Percentiles rank a stretch among this genome's conserved stretches.
phyloP scores from a whole-genome alignment of 139 green algal genomes.

The Spirogloea muscicola region DNA sequence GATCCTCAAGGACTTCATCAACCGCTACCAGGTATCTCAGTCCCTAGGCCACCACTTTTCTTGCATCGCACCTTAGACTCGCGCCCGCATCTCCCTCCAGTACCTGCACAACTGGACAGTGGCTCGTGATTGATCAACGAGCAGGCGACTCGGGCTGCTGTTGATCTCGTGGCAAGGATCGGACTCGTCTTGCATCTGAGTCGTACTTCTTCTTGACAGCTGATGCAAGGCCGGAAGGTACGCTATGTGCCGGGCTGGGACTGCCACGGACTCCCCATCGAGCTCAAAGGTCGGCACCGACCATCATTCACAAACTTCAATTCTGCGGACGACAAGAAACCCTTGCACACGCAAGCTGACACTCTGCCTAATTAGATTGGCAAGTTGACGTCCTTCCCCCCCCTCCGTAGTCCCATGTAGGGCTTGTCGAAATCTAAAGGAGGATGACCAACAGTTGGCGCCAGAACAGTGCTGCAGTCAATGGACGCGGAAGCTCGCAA shows the following conservation, averaged over 20 bases:
- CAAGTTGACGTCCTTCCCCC: neutral
- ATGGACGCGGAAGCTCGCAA: constrained; percentile 59
- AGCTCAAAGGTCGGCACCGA: constrained; percentile 83
- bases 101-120: too few relatives aligned
- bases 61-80: neutral
- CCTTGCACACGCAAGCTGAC: neutral
- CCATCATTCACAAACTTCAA: constrained; percentile 50
- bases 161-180: neutral
- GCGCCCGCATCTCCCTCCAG: neutral
- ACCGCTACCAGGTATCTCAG: constrained; percentile 56
- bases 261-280: constrained; percentile 96
- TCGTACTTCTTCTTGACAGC: constrained; percentile 12
- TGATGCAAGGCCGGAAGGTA: constrained; percentile 51
- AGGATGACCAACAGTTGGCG: neutral
- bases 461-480: constrained; percentile 44
- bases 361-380: neutral
- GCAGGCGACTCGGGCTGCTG: neutral
- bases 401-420: constrained; percentile 6
- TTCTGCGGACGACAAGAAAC: too few relatives aligned
- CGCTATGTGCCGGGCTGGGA: constrained; percentile 95
- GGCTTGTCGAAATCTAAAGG: neutral
- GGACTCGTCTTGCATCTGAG: neutral
- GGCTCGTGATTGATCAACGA: neutral
- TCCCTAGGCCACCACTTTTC: neutral
- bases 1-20: constrained; percentile 97